These are phyloP conservation scores for Coemansia sp. DNA, from an alignment of 192 early-diverging fungal species.

Conservation along the genomic window DNA sequence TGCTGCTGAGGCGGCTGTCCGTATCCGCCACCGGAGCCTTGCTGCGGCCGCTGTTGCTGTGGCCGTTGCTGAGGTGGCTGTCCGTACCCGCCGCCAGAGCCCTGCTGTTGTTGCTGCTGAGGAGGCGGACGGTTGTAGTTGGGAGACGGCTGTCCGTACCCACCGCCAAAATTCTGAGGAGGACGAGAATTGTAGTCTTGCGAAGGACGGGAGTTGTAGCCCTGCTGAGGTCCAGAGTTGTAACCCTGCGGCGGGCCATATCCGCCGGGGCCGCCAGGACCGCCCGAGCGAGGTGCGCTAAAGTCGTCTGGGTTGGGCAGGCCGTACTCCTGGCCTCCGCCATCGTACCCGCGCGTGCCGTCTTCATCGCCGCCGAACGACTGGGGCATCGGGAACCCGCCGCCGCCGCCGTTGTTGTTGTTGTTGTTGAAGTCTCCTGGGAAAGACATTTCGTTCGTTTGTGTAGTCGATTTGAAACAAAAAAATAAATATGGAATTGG, in stretches of 20 bases:
- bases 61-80: not conserved
- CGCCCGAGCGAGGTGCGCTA: not conserved
- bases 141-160: too few relatives aligned
- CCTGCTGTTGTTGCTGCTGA: not conserved
- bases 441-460: not conserved
- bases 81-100: not conserved
- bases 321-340: not conserved
- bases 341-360: constrained; percentile 1
- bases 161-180: not conserved
- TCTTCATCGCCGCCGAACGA: not conserved
- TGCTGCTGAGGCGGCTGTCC: not conserved
- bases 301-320: not conserved
- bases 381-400: constrained; percentile 9
- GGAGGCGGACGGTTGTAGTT: not conserved
- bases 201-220: constrained; percentile 2
- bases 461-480: not conserved
- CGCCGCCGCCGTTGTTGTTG: constrained; percentile 4
- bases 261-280: constrained; percentile 10
- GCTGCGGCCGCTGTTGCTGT: not conserved
- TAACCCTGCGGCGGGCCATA: constrained; percentile 11
- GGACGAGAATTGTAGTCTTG: not conserved
- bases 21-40: too few relatives aligned
- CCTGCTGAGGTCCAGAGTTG: not conserved
- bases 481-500: too few relatives aligned
- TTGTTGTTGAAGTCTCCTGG: not conserved